Base-by-base conservation (phyloP, 768 basidiomycete genomes). In the Pleurotus pulmonarius region DNA sequence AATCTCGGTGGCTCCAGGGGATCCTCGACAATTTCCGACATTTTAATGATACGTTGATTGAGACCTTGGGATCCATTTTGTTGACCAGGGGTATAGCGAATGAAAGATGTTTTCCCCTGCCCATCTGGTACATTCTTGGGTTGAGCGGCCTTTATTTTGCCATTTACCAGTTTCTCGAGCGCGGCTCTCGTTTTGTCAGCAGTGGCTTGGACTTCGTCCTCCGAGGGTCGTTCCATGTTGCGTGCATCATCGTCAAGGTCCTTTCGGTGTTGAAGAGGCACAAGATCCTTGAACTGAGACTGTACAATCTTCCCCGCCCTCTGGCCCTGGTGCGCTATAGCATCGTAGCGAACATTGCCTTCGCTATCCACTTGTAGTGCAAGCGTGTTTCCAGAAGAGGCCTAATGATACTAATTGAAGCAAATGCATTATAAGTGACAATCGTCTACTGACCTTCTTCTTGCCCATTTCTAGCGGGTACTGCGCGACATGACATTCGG, bases 61-160 rank as follows among this genome's bases (percentile, higher is more conserved):
- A 94, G 69, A 4, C 83, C 88, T 6, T 67, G 72, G 24, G 79
- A 75, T 39, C 83, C 84, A 61, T 79, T 81, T 69, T 94, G 92
- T 64, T 94, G 92, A 7, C 93, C 94, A 6, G 96, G 95, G 12
- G 97, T 99, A 68, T 99, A 99, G 13, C 97, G 89, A 60, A 99
- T 92, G 71, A 93, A 99, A 7, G 85, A 78, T 0, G 94, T 87
- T 71, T 90, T 90, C 5, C 88, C 90, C 60, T 89, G 87, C 34
- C 80, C 78, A 61, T 90, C 92, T 1, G 93, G 90, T 4, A 98
- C 88, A 61, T 95, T 87, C 75, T 97, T 98, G 0, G 97, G 96
- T 65, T 98, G 96, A 1, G 96, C 94, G 9, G 96, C 96, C 71
- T 98, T 98, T 73, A 99, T 99, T 71, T 96, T 97, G 46, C 92